A percentile compares a stretch with the other conserved stretches of the same genome.
Conservation (phyloP, 2,329 filamentous ascomycete genomes). For the Colletotrichum tropicale region DNA sequence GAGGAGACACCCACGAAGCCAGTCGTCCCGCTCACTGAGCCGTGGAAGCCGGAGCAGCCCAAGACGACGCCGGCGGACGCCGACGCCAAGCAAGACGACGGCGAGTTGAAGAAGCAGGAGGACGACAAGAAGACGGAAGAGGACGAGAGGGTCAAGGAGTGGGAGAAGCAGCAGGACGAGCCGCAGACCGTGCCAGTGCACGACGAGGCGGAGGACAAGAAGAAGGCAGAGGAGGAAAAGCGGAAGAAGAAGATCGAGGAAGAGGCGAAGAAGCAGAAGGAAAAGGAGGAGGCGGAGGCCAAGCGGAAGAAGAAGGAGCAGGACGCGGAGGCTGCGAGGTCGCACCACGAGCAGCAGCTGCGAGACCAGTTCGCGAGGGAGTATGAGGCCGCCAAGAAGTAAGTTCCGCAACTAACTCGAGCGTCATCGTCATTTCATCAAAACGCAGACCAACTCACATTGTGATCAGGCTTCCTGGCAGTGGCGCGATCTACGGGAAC, state of each 20-base stretch:
- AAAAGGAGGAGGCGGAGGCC: constrained; percentile 15
- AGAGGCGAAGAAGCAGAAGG: not conserved
- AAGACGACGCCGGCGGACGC: not conserved
- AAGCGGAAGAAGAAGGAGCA: constrained; percentile 2
- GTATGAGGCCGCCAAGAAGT: constrained; percentile 46
- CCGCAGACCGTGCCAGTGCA: not conserved
- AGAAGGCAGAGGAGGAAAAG: not conserved
- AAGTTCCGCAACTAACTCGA: constrained; percentile 27
- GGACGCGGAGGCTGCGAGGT: constrained; percentile 4
- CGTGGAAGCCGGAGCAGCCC: constrained; percentile 12
- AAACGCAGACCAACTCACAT: not conserved
- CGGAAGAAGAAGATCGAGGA: not conserved
- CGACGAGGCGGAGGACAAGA: not conserved
- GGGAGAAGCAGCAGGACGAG: not conserved
- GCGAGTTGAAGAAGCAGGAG: not conserved
- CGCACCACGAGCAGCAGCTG: constrained; percentile 31
- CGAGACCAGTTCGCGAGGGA: constrained; percentile 32
- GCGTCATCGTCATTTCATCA: constrained; percentile 10
- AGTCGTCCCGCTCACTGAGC: not conserved
- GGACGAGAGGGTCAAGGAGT: not conserved
- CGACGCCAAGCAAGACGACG: not conserved
- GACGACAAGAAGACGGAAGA: not conserved
- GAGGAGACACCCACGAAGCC: not conserved
- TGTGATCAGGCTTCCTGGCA: constrained; percentile 42
- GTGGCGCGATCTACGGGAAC: constrained; percentile 61